phyloP scores from a whole-genome alignment of 2,329 filamentous ascomycete genomes.

The Thielaviopsis punctulata region DNA sequence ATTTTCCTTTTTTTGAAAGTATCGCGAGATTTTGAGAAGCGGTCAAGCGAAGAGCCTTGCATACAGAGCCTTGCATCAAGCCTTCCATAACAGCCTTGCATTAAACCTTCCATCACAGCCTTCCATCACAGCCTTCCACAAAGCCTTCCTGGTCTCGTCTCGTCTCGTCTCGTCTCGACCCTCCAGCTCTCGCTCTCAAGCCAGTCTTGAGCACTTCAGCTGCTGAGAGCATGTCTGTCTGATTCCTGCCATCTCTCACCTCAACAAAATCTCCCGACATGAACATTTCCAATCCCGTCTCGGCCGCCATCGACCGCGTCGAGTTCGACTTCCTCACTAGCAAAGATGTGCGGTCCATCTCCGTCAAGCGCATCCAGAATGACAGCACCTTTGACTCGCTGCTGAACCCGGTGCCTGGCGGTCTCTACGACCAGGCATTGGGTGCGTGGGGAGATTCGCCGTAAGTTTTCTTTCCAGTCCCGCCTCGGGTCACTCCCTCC shows the following conservation, averaged over 20 bases:
- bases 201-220: no score
- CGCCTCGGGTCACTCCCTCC: no score
- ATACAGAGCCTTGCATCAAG: no score
- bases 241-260: background rate
- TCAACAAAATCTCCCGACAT: conserved; percentile 22
- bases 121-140: no score
- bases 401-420: conserved; percentile 74
- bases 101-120: no score
- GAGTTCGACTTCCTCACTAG: conserved; percentile 75
- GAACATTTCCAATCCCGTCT: conserved; percentile 66
- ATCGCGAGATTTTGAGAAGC: background rate
- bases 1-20: background rate
- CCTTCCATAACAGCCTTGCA: no score
- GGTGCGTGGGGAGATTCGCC: conserved; percentile 75
- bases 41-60: background rate
- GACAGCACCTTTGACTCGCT: conserved; percentile 87
- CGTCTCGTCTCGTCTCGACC: no score
- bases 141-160: no score
- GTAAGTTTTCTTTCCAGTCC: conserved; percentile 41
- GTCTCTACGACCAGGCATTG: conserved; percentile 80
- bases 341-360: conserved; percentile 72
- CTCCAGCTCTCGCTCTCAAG: no score
- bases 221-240: background rate
- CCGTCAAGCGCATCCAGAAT: conserved; percentile 87
- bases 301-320: conserved; percentile 69